Conservation (phyloP, 257 asterid species). For the Paulownia fortunei region DNA sequence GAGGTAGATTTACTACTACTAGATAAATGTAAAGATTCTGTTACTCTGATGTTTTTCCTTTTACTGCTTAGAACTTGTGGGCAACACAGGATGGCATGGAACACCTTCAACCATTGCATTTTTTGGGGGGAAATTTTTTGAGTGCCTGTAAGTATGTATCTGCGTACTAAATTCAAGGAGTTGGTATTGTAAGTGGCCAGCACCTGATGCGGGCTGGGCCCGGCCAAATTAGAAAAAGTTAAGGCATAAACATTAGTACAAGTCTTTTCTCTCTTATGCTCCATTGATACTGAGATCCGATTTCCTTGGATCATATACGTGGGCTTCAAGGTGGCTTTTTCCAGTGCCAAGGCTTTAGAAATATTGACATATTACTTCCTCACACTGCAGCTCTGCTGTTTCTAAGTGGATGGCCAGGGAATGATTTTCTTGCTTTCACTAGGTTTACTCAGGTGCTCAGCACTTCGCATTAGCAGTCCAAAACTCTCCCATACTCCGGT, state of each 20-base stretch:
- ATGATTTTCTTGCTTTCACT: too few relatives aligned
- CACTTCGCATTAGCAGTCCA: too few relatives aligned
- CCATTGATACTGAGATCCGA: not conserved
- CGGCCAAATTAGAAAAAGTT: not conserved
- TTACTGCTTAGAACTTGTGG: not conserved
- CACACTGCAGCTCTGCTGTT: too few relatives aligned
- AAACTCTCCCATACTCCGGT: too few relatives aligned
- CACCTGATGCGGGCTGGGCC: not conserved
- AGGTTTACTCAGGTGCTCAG: too few relatives aligned
- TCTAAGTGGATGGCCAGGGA: too few relatives aligned
- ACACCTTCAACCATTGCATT: not conserved
- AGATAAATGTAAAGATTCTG: not conserved
- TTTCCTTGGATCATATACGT: not conserved
- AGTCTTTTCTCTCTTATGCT: not conserved
- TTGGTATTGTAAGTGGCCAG: not conserved
- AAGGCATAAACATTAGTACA: not conserved
- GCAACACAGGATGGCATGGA: not conserved
- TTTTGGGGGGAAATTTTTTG: not conserved
- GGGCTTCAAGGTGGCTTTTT: not conserved
- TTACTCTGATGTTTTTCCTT: not conserved
- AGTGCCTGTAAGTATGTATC: not conserved
- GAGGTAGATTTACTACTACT: not conserved
- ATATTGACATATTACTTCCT: too few relatives aligned
- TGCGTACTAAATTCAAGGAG: not conserved
- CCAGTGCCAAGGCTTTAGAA: not conserved